Percentiles rank a stretch among this genome's conserved stretches.
Evolutionary conservation across 2,329 filamentous ascomycete genomes (phyloP).

Genomic region (Sarocladium strictum): DNA sequence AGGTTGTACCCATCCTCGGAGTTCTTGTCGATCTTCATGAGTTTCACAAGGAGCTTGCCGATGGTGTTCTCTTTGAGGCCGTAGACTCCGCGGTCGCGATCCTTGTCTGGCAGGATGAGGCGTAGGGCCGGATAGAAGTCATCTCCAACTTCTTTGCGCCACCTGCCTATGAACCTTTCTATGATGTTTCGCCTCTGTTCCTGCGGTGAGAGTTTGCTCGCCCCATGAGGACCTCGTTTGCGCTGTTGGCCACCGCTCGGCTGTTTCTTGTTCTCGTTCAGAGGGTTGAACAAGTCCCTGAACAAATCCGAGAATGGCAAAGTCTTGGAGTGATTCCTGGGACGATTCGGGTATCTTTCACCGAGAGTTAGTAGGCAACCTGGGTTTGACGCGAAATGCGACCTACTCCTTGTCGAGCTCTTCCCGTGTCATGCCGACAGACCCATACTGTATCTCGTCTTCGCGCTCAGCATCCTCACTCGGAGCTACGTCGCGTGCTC

Average conservation of each 20-base stretch:
- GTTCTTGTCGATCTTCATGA: slow-evolving; percentile 86
- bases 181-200: slow-evolving; percentile 79
- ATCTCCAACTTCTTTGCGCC: slow-evolving; percentile 81
- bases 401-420: slow-evolving; percentile 40
- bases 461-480: slow-evolving; percentile 40
- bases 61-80: slow-evolving; percentile 90
- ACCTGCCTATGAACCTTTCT: slow-evolving; percentile 76
- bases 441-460: slow-evolving; percentile 45
- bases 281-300: slow-evolving; percentile 72
- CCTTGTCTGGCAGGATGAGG: slow-evolving; percentile 87
- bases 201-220: slow-evolving; percentile 57
- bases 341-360: slow-evolving; percentile 72
- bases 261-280: slow-evolving; percentile 73
- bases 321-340: slow-evolving; percentile 73
- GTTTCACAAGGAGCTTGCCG: slow-evolving; percentile 82
- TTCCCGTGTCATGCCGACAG: slow-evolving; percentile 29
- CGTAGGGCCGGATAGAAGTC: slow-evolving; percentile 93
- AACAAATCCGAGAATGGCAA: slow-evolving; percentile 78
- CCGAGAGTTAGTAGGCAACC: slow-evolving; percentile 15
- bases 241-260: slow-evolving; percentile 49
- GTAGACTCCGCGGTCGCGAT: slow-evolving; percentile 87
- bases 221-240: slow-evolving; percentile 54
- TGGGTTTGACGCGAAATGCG: background rate
- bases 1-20: slow-evolving; percentile 84
- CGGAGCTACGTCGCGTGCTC: slow-evolving; percentile 12